Base-by-base conservation (phyloP, 371 early-diverging fungal genomes). In the Batrachochytrium dendrobatidis region DNA sequence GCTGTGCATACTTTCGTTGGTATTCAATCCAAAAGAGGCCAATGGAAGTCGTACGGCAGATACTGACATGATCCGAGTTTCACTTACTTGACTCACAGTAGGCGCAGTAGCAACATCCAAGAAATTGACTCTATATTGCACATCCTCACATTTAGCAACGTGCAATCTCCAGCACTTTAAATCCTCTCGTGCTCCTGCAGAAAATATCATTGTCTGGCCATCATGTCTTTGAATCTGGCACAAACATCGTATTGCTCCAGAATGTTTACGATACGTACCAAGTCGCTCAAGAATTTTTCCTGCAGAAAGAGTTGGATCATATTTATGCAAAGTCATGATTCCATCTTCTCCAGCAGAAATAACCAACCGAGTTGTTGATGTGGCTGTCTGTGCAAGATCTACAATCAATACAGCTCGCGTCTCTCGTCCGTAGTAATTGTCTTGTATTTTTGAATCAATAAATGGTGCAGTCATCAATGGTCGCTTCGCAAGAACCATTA, bases 91-190 rank as follows among this genome's bases (percentile, higher is more conserved):
- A 24, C 34, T 51, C 15, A 30, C 58, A 24, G 25, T 39, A n/a
- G 61, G 56, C n/a, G 66, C 61, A 24, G 30, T 24, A 50, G 70
- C 53, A 7, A 61, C 29, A 15, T 61, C 64, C 0, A 64, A 39
- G 60, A 66, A 62, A 18, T 33, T 44, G 18, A 60, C 15, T 18
- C 5, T 31, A 25, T 3, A 12, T 18, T 33, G 6, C 17, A n/a
- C 39, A 15, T 12, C 15, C 39, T n/a, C 39, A 12, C 39, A 39
- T n/a, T n/a, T 17, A 25, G 50, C 66, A 4, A 22, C 46, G 8
- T 79, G 75, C n/a, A 80, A 39, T 44, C 71, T 74, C 82, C 82
- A 82, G 59, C 76, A 77, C 15, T 71, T 60, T 26, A 82, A 58
- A 24, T 79, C 79, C 65, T 82, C 79, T 30, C 67, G 64, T 6